phyloP scores from a whole-genome alignment of 176 grass and related monocot genomes.

The Carex scoparia region DNA sequence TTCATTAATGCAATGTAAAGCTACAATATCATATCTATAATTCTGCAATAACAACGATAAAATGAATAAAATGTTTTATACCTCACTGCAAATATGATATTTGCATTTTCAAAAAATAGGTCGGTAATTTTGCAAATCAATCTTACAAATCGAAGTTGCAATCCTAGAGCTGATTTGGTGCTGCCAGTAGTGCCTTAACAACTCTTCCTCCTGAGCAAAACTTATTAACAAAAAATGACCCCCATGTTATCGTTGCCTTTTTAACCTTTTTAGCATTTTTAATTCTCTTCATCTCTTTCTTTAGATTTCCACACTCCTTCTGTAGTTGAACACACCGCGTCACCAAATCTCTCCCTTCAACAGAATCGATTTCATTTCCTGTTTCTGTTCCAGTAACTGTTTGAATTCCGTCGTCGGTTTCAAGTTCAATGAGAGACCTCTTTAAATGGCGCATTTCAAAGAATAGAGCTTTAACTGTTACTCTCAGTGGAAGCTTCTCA shows the following conservation, averaged over 20 bases:
- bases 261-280: neutral
- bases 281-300: constrained; percentile 4
- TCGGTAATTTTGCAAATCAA: neutral
- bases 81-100: neutral
- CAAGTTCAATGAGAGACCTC: neutral
- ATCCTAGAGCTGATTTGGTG: neutral
- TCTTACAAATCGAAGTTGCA: neutral
- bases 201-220: neutral
- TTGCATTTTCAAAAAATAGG: neutral
- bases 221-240: neutral
- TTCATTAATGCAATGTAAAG: neutral
- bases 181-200: neutral
- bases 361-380: neutral
- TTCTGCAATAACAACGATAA: neutral
- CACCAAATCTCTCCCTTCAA: neutral
- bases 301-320: neutral
- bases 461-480: constrained; percentile 88
- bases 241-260: neutral
- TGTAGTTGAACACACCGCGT: neutral
- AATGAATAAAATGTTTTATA: neutral
- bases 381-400: neutral
- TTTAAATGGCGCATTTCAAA: constrained; percentile 86
- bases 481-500: constrained; percentile 66
- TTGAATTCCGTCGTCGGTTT: neutral
- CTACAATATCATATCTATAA: neutral